phyloP scores from a whole-genome alignment of 2,329 filamentous ascomycete genomes.

The Hirsutella rhossiliensis region DNA sequence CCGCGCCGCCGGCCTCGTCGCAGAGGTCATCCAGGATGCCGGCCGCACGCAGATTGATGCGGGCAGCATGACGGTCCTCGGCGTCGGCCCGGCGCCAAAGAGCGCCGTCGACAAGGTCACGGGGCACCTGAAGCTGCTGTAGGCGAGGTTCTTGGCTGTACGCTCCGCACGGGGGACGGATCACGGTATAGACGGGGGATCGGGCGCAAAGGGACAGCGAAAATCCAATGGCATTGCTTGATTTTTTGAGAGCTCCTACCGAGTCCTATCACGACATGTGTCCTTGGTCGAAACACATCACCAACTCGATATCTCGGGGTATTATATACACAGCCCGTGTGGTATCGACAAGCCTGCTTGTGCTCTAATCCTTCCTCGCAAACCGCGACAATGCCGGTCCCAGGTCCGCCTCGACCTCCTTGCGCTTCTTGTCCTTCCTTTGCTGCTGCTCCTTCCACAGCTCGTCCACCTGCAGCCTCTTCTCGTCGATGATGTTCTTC shows the following conservation, averaged over 20 bases:
- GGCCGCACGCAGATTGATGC: slow-evolving; percentile 92
- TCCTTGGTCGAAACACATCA: no score
- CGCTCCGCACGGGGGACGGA: no score
- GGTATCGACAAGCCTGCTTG: slow-evolving; percentile 1
- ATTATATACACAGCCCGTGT: slow-evolving; percentile 6
- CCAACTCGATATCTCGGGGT: slow-evolving; percentile 3
- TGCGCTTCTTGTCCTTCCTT: slow-evolving; percentile 47
- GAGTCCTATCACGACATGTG: no score
- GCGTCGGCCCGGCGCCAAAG: slow-evolving; percentile 71
- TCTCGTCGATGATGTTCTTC: slow-evolving; percentile 94
- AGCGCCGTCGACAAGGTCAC: slow-evolving; percentile 80
- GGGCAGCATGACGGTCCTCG: slow-evolving; percentile 84
- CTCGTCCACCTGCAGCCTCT: slow-evolving; percentile 75
- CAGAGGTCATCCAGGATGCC: slow-evolving; percentile 88
- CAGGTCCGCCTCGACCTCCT: slow-evolving; percentile 59
- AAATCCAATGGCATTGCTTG: no score
- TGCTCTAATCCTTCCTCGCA: slow-evolving; percentile 49
- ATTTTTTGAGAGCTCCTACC: no score
- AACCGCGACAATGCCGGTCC: slow-evolving; percentile 83
- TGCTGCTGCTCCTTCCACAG: slow-evolving; percentile 62
- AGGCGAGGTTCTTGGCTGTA: slow-evolving; percentile 6
- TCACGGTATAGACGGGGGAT: no score
- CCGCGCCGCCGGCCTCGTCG: slow-evolving; percentile 70
- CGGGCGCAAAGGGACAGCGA: no score
- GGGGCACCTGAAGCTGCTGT: slow-evolving; percentile 73